Conservation (phyloP, 139 green algal genomes). For the Gonium pectorale region DNA sequence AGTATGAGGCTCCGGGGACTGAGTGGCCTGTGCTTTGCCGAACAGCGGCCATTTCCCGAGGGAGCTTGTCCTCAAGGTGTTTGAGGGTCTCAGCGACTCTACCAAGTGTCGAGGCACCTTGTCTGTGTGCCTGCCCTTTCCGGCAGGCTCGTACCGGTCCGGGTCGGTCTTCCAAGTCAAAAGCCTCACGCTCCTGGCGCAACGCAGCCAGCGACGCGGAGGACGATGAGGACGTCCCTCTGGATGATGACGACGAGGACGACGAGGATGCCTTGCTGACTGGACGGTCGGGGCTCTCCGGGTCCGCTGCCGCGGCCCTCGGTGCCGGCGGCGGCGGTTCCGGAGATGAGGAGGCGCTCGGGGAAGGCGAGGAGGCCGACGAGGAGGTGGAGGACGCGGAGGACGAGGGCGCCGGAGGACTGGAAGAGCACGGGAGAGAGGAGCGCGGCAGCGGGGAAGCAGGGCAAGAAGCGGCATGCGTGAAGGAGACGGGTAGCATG, state of each 20-base stretch:
- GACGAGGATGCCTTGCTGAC: neutral
- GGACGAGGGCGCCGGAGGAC: neutral
- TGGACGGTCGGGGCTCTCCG: neutral
- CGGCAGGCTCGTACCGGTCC: slow-evolving; percentile 28
- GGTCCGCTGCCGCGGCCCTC: neutral
- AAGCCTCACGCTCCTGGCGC: slow-evolving; percentile 34
- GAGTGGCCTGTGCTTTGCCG: no score
- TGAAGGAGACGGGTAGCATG: neutral
- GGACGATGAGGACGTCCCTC: neutral
- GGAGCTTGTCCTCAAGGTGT: no score
- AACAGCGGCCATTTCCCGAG: no score
- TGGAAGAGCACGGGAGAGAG: neutral
- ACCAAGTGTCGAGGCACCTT: no score
- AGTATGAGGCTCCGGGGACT: no score
- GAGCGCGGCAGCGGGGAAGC: neutral
- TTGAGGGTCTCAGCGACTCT: no score
- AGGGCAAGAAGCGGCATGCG: neutral
- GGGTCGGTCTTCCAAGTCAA: slow-evolving; percentile 31
- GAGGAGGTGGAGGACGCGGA: neutral
- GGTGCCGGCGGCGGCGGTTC: neutral
- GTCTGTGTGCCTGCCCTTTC: no score
- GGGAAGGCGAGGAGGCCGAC: slow-evolving; percentile 10
- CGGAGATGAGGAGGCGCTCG: neutral
- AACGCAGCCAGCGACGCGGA: slow-evolving; percentile 37
- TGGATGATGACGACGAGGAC: slow-evolving; percentile 16